phyloP scores from a whole-genome alignment of 306 rosid genomes.

The Acacia crassicarpa region DNA sequence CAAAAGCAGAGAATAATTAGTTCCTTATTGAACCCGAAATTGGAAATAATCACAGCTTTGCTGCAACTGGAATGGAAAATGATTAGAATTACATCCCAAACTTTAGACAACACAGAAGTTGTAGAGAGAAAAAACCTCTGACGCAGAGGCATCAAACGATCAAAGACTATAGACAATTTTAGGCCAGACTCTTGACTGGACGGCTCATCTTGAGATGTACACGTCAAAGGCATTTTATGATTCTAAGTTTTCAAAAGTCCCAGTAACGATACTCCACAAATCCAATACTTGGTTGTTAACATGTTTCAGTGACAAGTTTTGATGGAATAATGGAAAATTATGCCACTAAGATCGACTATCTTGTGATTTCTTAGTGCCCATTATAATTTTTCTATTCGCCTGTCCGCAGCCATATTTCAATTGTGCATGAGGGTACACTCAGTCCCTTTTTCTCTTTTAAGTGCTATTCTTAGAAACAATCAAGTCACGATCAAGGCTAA shows the following conservation, averaged over 20 bases:
- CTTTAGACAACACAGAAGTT: not conserved
- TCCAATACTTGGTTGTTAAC: not conserved
- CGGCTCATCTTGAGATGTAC: not conserved
- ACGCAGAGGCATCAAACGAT: not conserved
- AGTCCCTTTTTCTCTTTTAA: conserved; percentile 22
- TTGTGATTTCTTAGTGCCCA: conserved; percentile 11
- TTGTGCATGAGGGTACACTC: conserved; percentile 26
- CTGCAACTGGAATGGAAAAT: not conserved
- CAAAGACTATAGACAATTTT: not conserved
- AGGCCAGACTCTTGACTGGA: not conserved
- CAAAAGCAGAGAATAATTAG: conserved; percentile 29
- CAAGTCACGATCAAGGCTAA: conserved; percentile 23
- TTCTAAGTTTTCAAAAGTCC: not conserved
- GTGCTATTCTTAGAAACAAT: conserved; percentile 16
- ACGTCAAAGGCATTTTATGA: not conserved
- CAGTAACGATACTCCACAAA: not conserved
- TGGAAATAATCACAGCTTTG: not conserved
- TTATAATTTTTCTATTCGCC: conserved; percentile 17
- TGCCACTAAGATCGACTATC: conserved; percentile 22
- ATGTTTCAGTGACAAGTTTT: not conserved
- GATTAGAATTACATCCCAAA: not conserved
- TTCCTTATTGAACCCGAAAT: conserved; percentile 8
- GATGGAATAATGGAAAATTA: not conserved
- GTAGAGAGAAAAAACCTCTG: not conserved
- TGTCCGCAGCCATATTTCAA: not conserved